A percentile compares a stretch with the other conserved stretches of the same genome.
phyloP scores from a whole-genome alignment of 148 eudicot genomes.

The Simmondsia chinensis region DNA sequence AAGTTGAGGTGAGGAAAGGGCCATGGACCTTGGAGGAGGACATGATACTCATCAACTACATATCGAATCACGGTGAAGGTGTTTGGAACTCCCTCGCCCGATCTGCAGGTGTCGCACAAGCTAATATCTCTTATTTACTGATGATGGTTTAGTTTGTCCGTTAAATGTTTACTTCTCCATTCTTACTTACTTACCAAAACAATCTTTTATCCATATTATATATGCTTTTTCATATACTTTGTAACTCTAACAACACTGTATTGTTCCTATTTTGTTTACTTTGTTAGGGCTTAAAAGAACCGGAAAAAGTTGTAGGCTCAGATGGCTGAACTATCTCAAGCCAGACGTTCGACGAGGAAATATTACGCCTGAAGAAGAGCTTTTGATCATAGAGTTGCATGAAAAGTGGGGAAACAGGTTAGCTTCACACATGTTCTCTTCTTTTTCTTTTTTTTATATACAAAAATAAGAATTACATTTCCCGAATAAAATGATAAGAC shows the following conservation, averaged over 20 bases:
- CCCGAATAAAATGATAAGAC: too few species aligned
- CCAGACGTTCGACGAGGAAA: constrained; percentile 63
- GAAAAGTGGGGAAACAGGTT: constrained; percentile 71
- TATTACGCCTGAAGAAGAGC: constrained; percentile 57
- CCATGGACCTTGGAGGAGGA: constrained; percentile 88
- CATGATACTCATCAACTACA: constrained; percentile 56
- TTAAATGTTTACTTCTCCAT: too few species aligned
- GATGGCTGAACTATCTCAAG: constrained; percentile 59
- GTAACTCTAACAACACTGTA: too few species aligned
- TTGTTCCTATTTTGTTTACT: neutral
- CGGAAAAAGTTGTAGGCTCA: constrained; percentile 57
- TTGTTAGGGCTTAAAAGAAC: constrained; percentile 46
- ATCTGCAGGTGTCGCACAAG: constrained; percentile 64
- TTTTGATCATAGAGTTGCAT: constrained; percentile 59
- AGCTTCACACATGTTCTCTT: too few species aligned
- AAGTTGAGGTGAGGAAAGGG: constrained; percentile 59
- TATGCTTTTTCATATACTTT: too few species aligned
- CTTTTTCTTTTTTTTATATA: too few species aligned
- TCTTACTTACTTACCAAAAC: too few species aligned
- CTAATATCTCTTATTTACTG: too few species aligned
- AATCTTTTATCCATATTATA: too few species aligned
- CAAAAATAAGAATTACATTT: too few species aligned
- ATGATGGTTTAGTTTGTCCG: too few species aligned
- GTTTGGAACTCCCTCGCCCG: constrained; percentile 64
- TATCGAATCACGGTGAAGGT: constrained; percentile 71